Conservation (phyloP, 768 basidiomycete genomes). For the Macrolepiota fuliginosa region DNA sequence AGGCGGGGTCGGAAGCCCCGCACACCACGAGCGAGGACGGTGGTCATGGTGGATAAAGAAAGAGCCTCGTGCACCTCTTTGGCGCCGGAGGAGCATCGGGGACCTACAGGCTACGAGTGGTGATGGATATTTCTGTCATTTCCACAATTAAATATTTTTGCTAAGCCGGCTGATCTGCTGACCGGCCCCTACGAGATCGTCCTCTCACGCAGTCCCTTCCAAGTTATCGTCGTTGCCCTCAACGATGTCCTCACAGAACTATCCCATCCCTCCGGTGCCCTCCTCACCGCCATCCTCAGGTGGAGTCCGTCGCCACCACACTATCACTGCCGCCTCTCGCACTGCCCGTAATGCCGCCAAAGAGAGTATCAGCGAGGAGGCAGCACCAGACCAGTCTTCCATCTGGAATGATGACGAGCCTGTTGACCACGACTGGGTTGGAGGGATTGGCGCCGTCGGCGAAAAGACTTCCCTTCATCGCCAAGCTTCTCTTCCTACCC, state of each 20-base stretch:
- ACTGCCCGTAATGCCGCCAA: constrained; percentile 57
- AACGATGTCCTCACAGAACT: constrained; percentile 34
- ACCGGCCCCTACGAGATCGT: constrained; percentile 19
- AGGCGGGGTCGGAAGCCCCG: constrained; percentile 15
- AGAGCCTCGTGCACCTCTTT: constrained; percentile 6
- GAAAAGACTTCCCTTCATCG: constrained; percentile 79
- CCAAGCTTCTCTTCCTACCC: constrained; percentile 78
- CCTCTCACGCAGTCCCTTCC: constrained; percentile 15
- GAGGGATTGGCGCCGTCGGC: constrained; percentile 78
- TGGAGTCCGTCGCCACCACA: constrained; percentile 79
- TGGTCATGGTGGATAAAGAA: constrained; percentile 20
- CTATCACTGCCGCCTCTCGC: constrained; percentile 75
- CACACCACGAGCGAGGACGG: constrained; percentile 14
- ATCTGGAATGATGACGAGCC: constrained; percentile 74
- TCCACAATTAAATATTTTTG: constrained; percentile 8
- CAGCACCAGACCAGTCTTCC: constrained; percentile 47
- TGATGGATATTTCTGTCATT: neutral
- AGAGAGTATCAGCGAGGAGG: constrained; percentile 67
- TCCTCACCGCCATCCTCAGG: constrained; percentile 38
- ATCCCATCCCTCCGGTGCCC: constrained; percentile 37
- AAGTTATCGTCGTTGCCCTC: constrained; percentile 14
- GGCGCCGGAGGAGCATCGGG: neutral
- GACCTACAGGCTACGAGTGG: neutral
- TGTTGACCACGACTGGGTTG: constrained; percentile 80
- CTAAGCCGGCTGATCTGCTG: constrained; percentile 13